Conservation (phyloP, 805 yeast genomes). For the Saccharomycopsis oosterbeekiorum region DNA sequence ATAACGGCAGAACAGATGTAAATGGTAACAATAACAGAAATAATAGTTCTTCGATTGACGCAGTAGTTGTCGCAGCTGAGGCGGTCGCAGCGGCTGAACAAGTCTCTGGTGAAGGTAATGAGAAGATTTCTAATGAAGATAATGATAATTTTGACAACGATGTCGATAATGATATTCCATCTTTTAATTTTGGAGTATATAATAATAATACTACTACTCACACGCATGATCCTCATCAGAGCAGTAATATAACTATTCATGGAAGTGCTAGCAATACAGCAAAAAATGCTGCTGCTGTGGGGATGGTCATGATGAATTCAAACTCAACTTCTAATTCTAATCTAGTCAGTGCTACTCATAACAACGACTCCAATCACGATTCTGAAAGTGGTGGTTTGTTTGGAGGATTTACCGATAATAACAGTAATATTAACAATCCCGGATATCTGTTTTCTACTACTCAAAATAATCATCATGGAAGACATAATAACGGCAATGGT, state of each 20-base stretch:
- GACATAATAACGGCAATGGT: not conserved
- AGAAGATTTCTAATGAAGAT: not conserved
- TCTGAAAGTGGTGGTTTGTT: not conserved
- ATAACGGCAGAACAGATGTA: not conserved
- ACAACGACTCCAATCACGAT: not conserved
- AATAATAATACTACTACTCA: not conserved
- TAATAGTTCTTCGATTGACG: not conserved
- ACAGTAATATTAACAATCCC: slow-evolving; percentile 14
- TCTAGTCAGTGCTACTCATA: not conserved
- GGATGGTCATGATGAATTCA: not conserved
- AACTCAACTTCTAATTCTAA: not conserved
- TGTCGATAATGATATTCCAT: slow-evolving; percentile 38
- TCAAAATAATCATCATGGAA: not conserved
- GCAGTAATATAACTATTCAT: not conserved
- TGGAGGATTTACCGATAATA: slow-evolving; percentile 15
- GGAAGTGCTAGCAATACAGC: not conserved
- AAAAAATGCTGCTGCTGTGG: not conserved
- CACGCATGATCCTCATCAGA: not conserved
- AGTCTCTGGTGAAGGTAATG: not conserved
- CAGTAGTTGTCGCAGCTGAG: not conserved
- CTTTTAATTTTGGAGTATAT: slow-evolving; percentile 31
- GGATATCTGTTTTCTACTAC: not conserved
- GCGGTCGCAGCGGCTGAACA: not conserved
- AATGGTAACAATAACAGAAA: not conserved
- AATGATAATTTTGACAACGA: slow-evolving; percentile 11